Evolutionary conservation across 257 asterid species (phyloP), one percentile per base, ranked within the genome.

Genomic region (Gardenia jasminoides): DNA sequence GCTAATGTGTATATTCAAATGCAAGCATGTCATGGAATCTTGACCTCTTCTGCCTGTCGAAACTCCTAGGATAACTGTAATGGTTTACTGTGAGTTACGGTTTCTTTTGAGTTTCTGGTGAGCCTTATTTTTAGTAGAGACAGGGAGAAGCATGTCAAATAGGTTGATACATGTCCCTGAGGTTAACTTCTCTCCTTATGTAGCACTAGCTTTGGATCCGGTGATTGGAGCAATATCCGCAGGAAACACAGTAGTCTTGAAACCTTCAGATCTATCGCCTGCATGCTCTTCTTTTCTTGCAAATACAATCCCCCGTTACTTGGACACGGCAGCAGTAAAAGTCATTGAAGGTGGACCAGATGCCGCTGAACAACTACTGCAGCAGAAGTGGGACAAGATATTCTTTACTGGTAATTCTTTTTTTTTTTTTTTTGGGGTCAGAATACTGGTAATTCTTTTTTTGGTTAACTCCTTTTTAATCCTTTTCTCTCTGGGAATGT

Each of bases 191-290:
- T 76, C 30, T 74, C 61, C 67, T 80, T 71, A 72, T 83, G 81
- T 86, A 94, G 98, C 93, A 78, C 90, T 94, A 59, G 78, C 88
- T 31, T 86, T 94, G 83, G 98, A 94, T 69, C 97, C 98, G 44
- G 75, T 87, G 67, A 84, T 94, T 26, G 98, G 98, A 80, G 98
- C 97, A 80, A 85, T 94, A 84, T 87, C 98, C 13, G 97, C 98
- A 44, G 98, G 98, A 80, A 94, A 94, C 85, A 80, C 97, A 0
- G 91, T 76, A 11, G 87, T 91, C 62, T 0, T 94, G 78, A 94
- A 94, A 85, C 97, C 93, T 82, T 92, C 98, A 0, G 98, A 94
- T 80, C 83, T 91, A 19, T 88, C 98, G 80, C 94, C 98, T 31
- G 86, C 87, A 44, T 90, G 96, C 85, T 92, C 97, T 24, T 88